Conservation (phyloP, 176 grass and related monocot species). For the Metroxylon sagu region DNA sequence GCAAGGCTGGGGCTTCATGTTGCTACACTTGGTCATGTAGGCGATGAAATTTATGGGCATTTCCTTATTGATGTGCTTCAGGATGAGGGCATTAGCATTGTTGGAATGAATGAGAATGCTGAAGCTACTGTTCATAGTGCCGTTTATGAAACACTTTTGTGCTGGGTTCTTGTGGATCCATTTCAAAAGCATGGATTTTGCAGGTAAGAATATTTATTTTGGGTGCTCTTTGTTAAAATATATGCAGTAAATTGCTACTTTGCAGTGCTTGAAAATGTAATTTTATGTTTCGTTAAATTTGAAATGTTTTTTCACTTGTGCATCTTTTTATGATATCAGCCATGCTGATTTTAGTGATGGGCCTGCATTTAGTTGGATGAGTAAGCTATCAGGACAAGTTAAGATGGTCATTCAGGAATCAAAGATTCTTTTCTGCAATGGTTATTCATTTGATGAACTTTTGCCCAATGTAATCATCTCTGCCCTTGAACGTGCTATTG, state of each 20-base stretch:
- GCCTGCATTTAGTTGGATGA: constrained; percentile 89
- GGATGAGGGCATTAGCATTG: constrained; percentile 50
- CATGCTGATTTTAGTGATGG: constrained; percentile 65
- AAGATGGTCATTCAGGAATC: constrained; percentile 57
- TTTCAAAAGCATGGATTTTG: constrained; percentile 94
- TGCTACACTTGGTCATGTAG: constrained; percentile 77
- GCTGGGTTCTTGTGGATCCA: constrained; percentile 89
- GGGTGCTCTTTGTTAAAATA: no score
- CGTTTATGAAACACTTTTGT: constrained; percentile 72
- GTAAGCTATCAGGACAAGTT: constrained; percentile 49
- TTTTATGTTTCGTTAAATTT: neutral
- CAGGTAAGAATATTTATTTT: constrained; percentile 33
- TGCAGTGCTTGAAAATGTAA: no score
- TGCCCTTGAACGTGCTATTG: constrained; percentile 74
- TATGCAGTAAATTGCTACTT: no score
- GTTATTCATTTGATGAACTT: constrained; percentile 92
- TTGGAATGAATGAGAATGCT: constrained; percentile 67
- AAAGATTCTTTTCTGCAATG: constrained; percentile 92
- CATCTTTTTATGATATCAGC: constrained; percentile 32
- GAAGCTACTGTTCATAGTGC: constrained; percentile 30
- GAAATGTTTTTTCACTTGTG: no score
- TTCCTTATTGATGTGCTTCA: constrained; percentile 84
- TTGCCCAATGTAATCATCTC: constrained; percentile 61
- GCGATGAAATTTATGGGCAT: constrained; percentile 86
- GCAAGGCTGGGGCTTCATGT: constrained; percentile 74